Base-by-base conservation (phyloP, 1,284 basidiomycete genomes). In the Fomitiporia mediterranea region DNA sequence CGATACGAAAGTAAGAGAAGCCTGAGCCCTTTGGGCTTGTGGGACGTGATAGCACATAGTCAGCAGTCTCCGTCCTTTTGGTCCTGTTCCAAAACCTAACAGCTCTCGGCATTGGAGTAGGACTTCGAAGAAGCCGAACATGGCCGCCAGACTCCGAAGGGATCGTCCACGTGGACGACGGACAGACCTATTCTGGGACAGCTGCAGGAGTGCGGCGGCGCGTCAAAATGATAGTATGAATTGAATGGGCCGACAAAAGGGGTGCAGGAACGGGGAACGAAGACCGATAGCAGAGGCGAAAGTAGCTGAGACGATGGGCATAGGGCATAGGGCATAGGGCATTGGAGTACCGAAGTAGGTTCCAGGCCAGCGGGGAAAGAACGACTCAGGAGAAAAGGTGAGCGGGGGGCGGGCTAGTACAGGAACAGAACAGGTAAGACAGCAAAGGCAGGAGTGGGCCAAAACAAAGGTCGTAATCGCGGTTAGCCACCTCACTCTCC, bases 381-480 rank as follows among this genome's bases (percentile, higher is more conserved):
- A 50, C 51, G 32, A 19, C 19, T 40, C 35, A 28, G 56, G 47
- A 28, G 44, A 23, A 28, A 46, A 34, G 32, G 6, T 25, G 32
- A 11, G 40, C 35, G 34, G 40, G 59, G 47, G 47, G 28, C 49
- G 57, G 52, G 61, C 55, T 53, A 47, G 40, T 53, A 25, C 39
- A 47, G 27, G 55, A 60, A 47, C 57, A 55, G 46, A 42, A 38
- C 54, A 51, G 51, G 58, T 55, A 32, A 53, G 60, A 66, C 57
- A 49, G 60, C 53, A 61, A 54, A 60, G 60, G 55, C 51, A 21
- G 47, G 55, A 59, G 34, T 35, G 37, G 50, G 35, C 39, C 35
- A 52, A 38, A 28, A n/a, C 7, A 46, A 27, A 15, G 5, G 6
- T 8, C 40, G 40, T 23, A 6, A 5, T 6, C 6, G 40, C 23